Evolutionary conservation across 352 stramenopile species (phyloP).

Genomic region (Pythium sukuiense): DNA sequence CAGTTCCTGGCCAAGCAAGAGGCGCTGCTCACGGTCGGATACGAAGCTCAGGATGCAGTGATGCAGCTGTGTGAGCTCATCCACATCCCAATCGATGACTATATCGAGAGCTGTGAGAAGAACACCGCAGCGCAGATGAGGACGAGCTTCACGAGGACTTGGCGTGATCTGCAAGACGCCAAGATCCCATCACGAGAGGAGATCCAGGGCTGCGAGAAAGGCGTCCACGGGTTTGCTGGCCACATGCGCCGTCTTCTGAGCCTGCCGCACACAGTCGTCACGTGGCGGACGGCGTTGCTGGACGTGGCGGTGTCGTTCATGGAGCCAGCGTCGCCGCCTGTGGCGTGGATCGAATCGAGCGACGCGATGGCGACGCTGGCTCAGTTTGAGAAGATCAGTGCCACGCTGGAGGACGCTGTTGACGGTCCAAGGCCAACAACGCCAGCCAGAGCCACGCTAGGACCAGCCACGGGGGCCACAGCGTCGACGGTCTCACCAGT

Average conservation of each 20-base stretch:
- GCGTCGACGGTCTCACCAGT: not conserved
- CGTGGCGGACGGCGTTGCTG: slow-evolving; percentile 15
- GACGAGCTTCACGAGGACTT: not conserved
- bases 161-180: not conserved
- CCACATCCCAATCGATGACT: slow-evolving; percentile 20
- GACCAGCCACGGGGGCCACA: not conserved
- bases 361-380: not conserved
- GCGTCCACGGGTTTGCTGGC: not conserved
- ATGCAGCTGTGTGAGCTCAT: not conserved
- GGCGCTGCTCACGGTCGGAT: not conserved
- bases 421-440: not conserved
- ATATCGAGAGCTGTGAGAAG: slow-evolving; percentile 30
- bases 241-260: not conserved
- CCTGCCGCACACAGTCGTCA: slow-evolving; percentile 1
- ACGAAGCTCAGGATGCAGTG: slow-evolving; percentile 1
- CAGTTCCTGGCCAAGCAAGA: slow-evolving; percentile 12
- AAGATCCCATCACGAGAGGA: not conserved
- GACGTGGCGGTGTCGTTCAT: slow-evolving; percentile 9
- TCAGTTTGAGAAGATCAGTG: slow-evolving; percentile 5
- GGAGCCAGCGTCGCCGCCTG: not conserved
- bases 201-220: not conserved
- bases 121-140: slow-evolving; percentile 9
- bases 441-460: not conserved
- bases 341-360: slow-evolving; percentile 5
- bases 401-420: not conserved